Percentiles rank a stretch among this genome's conserved stretches.
phyloP scores from a whole-genome alignment of 441 rosid species.

The Biscutella laevigata region DNA sequence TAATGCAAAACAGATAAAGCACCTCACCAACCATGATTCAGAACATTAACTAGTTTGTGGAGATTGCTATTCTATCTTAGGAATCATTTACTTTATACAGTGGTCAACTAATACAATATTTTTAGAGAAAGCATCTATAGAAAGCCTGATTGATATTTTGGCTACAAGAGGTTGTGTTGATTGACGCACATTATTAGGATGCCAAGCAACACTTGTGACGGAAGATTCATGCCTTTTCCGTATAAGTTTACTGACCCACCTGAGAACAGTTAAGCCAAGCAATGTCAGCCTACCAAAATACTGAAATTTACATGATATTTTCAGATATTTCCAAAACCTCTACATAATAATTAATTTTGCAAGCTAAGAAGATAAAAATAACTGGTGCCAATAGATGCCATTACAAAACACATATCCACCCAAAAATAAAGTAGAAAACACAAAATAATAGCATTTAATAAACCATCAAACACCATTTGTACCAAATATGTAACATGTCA shows the following conservation, averaged over 20 bases:
- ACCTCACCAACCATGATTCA: background rate
- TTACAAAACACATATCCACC: background rate
- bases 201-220: conserved; percentile 94
- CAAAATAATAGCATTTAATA: background rate
- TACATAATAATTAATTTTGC: background rate
- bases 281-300: conserved; percentile 15
- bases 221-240: conserved; percentile 87
- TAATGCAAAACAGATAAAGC: conserved; percentile 24
- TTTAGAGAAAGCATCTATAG: background rate
- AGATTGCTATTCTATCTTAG: background rate
- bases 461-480: background rate
- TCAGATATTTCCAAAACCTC: background rate
- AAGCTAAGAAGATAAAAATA: background rate
- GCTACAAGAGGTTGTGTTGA: conserved; percentile 1
- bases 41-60: background rate
- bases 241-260: conserved; percentile 99
- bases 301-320: background rate
- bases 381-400: background rate
- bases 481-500: conserved; percentile 31
- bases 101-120: background rate
- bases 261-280: conserved; percentile 27
- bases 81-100: background rate
- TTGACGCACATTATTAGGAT: conserved; percentile 78
- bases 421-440: no score
- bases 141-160: background rate